A percentile compares a stretch with the other conserved stretches of the same genome.
Conservation (phyloP, 192 early-diverging fungal genomes). For the Backusella tuberculispora region DNA sequence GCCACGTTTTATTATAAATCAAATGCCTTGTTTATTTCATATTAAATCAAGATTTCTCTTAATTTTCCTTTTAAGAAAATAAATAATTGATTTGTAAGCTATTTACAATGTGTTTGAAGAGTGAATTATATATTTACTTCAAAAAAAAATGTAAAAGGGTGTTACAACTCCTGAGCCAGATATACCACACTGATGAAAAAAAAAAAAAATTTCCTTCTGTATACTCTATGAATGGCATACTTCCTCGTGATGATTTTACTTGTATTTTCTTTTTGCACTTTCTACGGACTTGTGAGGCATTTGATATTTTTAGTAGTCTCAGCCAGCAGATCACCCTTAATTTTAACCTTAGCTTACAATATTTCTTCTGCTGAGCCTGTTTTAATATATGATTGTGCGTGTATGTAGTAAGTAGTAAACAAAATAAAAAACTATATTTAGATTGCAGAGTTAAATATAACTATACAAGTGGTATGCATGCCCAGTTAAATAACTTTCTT, state of each 20-base stretch:
- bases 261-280: constrained; percentile 5
- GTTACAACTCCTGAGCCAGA: background rate
- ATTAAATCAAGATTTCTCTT: background rate
- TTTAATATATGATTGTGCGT: background rate
- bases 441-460: background rate
- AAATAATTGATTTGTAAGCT: too few relatives aligned
- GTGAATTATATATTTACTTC: background rate
- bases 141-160: background rate
- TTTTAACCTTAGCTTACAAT: background rate
- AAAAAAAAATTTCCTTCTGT: background rate
- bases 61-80: background rate
- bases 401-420: background rate
- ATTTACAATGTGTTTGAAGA: background rate
- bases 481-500: background rate
- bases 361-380: constrained; percentile 5
- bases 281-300: background rate
- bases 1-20: constrained; percentile 6
- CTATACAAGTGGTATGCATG: background rate
- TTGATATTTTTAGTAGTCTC: background rate
- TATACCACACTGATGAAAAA: background rate
- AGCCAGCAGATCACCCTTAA: constrained; percentile 6
- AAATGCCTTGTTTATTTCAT: background rate
- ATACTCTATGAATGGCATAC: constrained; percentile 5
- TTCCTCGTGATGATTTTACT: constrained; percentile 8
- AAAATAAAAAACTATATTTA: constrained; percentile 12